Evolutionary conservation across 2,329 filamentous ascomycete genomes (phyloP).

Genomic region (Paecilomyces sp.): DNA sequence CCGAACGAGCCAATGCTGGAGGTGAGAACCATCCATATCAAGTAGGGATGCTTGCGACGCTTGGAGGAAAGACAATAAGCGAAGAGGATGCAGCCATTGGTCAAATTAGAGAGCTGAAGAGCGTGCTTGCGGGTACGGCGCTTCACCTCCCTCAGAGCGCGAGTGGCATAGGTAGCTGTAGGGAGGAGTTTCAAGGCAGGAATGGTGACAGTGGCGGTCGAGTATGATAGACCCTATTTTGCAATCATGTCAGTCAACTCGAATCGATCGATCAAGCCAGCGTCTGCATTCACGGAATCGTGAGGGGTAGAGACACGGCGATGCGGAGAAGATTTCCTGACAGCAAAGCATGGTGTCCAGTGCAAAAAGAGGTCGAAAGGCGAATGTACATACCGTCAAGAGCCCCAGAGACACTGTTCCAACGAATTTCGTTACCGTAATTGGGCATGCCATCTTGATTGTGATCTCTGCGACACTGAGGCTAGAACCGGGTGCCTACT

Average conservation of each 20-base stretch:
- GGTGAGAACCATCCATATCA: constrained; percentile 74
- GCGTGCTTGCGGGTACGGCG: constrained; percentile 58
- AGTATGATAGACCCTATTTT: constrained; percentile 76
- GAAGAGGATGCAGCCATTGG: constrained; percentile 64
- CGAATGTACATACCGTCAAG: constrained; percentile 60
- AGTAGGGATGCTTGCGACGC: constrained; percentile 74
- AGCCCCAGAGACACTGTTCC: constrained; percentile 84
- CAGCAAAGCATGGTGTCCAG: constrained; percentile 3
- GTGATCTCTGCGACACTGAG: neutral
- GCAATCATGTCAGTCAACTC: constrained; percentile 6
- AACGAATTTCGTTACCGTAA: constrained; percentile 83
- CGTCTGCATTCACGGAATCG: neutral
- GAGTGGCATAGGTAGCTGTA: constrained; percentile 62
- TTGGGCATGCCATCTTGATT: constrained; percentile 56
- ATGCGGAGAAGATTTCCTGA: neutral
- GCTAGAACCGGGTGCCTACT: neutral
- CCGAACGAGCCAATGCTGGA: constrained; percentile 38
- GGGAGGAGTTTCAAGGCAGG: constrained; percentile 76
- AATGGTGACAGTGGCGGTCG: constrained; percentile 68
- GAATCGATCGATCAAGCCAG: neutral
- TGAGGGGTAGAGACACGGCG: neutral
- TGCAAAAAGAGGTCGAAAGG: constrained; percentile 3
- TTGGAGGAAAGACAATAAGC: constrained; percentile 72
- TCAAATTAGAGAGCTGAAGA: constrained; percentile 59
- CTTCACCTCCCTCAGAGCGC: constrained; percentile 63